Conservation (phyloP, 2,329 filamentous ascomycete species). For the Thielaviopsis euricoi region DNA sequence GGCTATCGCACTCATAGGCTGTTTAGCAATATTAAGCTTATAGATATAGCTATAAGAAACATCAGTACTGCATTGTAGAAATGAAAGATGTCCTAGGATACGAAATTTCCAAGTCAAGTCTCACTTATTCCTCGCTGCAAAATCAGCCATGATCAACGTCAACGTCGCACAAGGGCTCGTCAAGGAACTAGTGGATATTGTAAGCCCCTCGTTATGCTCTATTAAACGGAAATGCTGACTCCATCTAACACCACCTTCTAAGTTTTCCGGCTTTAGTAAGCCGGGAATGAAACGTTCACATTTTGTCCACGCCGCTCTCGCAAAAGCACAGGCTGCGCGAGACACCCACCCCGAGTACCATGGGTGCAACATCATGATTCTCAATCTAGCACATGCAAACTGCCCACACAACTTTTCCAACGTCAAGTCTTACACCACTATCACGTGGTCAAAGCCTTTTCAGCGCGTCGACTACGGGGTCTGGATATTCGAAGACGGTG, state of each 20-base stretch:
- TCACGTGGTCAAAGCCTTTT: background rate
- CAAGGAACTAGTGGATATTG: background rate
- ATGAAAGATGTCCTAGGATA: background rate
- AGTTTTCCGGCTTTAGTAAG: background rate
- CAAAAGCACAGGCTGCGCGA: background rate
- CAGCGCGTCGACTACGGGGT: background rate
- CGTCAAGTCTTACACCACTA: background rate
- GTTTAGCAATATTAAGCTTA: no score
- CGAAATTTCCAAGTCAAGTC: background rate
- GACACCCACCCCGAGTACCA: background rate
- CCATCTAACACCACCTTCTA: background rate
- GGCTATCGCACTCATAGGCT: no score
- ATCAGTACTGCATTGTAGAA: background rate
- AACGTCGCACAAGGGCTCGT: background rate
- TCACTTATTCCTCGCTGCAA: background rate
- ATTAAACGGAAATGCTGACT: background rate
- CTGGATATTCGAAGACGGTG: constrained; percentile 1
- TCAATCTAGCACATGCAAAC: background rate
- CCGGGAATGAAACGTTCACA: background rate
- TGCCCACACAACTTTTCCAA: background rate
- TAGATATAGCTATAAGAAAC: no score
- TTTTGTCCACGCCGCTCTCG: background rate
- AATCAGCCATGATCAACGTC: background rate
- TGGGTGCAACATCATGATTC: background rate
- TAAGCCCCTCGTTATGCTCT: background rate